Conservation (phyloP, 1,284 basidiomycete genomes). For the Ustilago sp. region DNA sequence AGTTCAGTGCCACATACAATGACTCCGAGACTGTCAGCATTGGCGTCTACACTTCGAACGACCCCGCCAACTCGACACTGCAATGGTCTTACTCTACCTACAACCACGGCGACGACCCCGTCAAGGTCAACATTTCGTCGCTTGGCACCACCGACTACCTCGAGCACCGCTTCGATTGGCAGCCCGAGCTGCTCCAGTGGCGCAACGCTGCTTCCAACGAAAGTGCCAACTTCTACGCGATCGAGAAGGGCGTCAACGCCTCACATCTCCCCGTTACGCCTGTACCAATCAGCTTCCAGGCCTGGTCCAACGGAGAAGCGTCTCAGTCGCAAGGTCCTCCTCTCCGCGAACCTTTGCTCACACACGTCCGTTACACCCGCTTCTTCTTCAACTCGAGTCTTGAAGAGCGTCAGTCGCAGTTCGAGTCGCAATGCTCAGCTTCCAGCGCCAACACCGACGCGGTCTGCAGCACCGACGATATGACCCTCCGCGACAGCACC, state of each 20-base stretch:
- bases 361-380: conserved; percentile 57
- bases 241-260: conserved; percentile 43
- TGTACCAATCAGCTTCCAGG: conserved; percentile 54
- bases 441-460: conserved; percentile 27
- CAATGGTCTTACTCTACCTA: conserved; percentile 57
- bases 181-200: conserved; percentile 48
- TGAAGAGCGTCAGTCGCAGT: conserved; percentile 45
- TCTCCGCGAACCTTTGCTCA: conserved; percentile 32
- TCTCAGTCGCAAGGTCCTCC: conserved; percentile 57
- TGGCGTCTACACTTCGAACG: conserved; percentile 48
- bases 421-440: conserved; percentile 47
- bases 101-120: conserved; percentile 34
- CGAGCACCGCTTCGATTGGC: conserved; percentile 64
- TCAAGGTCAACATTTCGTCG: conserved; percentile 51
- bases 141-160: conserved; percentile 37
- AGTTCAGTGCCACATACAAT: conserved; percentile 56
- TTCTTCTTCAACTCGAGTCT: conserved; percentile 67
- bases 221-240: conserved; percentile 41
- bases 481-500: conserved; percentile 55
- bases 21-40: conserved; percentile 45
- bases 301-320: conserved; percentile 57
- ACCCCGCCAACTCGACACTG: conserved; percentile 47
- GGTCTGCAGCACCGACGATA: conserved; percentile 60
- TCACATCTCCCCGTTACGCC: conserved; percentile 46
- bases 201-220: conserved; percentile 50